These are phyloP conservation scores for Aaosphaeria arxii DNA, from an alignment of 2,329 filamentous ascomycete genomes.

Conservation along the genomic window DNA sequence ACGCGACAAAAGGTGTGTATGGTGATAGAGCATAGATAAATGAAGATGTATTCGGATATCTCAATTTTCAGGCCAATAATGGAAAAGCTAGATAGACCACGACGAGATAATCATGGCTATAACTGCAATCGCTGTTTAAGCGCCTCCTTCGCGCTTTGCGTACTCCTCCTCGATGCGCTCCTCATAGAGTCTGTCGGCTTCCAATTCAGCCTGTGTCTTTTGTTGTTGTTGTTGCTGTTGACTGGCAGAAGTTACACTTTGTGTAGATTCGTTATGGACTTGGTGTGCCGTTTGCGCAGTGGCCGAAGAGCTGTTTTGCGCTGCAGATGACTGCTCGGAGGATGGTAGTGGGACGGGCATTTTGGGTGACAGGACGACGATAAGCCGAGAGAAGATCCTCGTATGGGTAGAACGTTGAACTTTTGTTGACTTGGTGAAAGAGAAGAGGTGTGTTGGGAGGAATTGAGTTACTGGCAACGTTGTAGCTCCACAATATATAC, in stretches of 20 bases:
- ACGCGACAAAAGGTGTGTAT: background rate
- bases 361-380: background rate
- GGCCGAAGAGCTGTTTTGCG: slow-evolving; percentile 12
- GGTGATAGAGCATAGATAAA: background rate
- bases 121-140: slow-evolving; percentile 16
- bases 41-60: background rate
- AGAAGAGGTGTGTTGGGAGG: background rate
- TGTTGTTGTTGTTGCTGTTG: slow-evolving; percentile 8
- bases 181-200: slow-evolving; percentile 34
- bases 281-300: slow-evolving; percentile 23
- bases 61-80: background rate
- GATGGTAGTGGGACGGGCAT: slow-evolving; percentile 28
- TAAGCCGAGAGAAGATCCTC: background rate
- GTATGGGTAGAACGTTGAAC: background rate
- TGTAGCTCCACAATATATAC: background rate
- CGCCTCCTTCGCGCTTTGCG: slow-evolving; percentile 38
- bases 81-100: background rate
- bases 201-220: slow-evolving; percentile 29
- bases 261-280: slow-evolving; percentile 17
- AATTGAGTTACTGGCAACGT: background rate
- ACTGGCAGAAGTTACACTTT: slow-evolving; percentile 25
- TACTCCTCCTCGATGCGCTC: slow-evolving; percentile 41
- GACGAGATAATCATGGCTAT: background rate
- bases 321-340: slow-evolving; percentile 10
- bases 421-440: background rate